These are phyloP conservation scores for Lepidium africanum DNA, from an alignment of 345 rosid genomes.

Conservation along the genomic window DNA sequence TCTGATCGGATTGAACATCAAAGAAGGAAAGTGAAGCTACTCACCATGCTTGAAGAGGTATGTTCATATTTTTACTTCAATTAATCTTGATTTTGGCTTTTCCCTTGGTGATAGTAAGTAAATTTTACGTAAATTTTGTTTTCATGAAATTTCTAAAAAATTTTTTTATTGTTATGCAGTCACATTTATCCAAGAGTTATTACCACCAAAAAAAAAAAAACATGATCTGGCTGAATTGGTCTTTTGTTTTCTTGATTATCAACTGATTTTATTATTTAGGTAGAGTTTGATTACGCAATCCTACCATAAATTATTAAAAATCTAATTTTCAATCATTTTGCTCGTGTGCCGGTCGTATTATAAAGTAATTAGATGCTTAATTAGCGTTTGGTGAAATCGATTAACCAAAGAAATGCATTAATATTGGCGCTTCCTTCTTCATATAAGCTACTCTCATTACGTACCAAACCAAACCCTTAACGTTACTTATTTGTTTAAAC, in stretches of 20 bases:
- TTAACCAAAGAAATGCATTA: conserved; percentile 14
- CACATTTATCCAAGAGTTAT: neutral
- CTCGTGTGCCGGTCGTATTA: neutral
- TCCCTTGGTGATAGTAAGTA: neutral
- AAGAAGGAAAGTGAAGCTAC: conserved; percentile 86
- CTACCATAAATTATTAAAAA: neutral
- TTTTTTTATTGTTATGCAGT: neutral
- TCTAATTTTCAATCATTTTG: neutral
- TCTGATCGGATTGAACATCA: conserved; percentile 93
- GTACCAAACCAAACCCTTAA: conserved; percentile 10
- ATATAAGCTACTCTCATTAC: conserved; percentile 12
- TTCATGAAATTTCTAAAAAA: neutral
- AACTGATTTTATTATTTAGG: conserved; percentile 33
- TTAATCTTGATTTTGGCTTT: conserved; percentile 10
- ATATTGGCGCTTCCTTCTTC: conserved; percentile 18
- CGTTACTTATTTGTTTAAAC: conserved; percentile 10
- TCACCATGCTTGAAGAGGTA: conserved; percentile 99
- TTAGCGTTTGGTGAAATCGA: conserved; percentile 23
- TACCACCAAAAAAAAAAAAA: conserved; percentile 1
- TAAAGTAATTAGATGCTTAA: neutral
- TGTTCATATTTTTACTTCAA: conserved; percentile 30
- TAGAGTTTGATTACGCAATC: conserved; percentile 32
- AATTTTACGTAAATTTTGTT: neutral
- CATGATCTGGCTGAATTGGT: conserved; percentile 2
- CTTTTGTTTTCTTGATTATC: neutral